These are phyloP conservation scores for Cucumis cinereus DNA, from an alignment of 306 rosid species.

Conservation along the genomic window DNA sequence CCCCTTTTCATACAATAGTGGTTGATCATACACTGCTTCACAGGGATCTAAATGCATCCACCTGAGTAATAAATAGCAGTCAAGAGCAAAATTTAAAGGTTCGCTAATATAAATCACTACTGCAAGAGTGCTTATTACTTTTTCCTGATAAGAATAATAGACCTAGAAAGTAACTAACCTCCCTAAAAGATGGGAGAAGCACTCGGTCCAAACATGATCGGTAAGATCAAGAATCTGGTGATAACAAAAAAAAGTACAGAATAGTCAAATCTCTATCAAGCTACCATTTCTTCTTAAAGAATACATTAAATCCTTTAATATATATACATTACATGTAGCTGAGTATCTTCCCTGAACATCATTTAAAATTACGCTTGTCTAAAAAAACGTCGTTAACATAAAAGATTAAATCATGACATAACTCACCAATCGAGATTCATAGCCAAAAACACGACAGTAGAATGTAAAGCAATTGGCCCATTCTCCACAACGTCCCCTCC, in stretches of 20 bases:
- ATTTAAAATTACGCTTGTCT: not conserved
- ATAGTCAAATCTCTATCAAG: not conserved
- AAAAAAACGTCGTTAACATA: not conserved
- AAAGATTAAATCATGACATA: not conserved
- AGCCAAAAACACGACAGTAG: slow-evolving; percentile 91
- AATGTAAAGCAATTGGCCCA: slow-evolving; percentile 97
- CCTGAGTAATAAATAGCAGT: slow-evolving; percentile 35
- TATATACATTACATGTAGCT: not conserved
- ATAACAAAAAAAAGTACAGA: not conserved
- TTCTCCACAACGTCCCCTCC: slow-evolving; percentile 93
- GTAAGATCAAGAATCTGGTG: slow-evolving; percentile 67
- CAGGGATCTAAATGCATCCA: slow-evolving; percentile 99
- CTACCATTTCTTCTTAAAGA: not conserved
- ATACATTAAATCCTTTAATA: not conserved
- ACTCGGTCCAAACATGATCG: slow-evolving; percentile 96
- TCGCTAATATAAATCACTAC: not conserved
- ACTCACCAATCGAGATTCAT: slow-evolving; percentile 77
- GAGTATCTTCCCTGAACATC: not conserved
- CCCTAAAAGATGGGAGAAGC: slow-evolving; percentile 63
- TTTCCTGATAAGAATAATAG: not conserved
- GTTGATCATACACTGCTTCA: slow-evolving; percentile 73
- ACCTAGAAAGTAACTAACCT: slow-evolving; percentile 31
- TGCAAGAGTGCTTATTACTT: not conserved
- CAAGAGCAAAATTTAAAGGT: slow-evolving; percentile 14
- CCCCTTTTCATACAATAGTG: slow-evolving; percentile 92